These are phyloP conservation scores for Adiantum capillusveneris DNA, from an alignment of 75 land plant species.

Conservation along the genomic window DNA sequence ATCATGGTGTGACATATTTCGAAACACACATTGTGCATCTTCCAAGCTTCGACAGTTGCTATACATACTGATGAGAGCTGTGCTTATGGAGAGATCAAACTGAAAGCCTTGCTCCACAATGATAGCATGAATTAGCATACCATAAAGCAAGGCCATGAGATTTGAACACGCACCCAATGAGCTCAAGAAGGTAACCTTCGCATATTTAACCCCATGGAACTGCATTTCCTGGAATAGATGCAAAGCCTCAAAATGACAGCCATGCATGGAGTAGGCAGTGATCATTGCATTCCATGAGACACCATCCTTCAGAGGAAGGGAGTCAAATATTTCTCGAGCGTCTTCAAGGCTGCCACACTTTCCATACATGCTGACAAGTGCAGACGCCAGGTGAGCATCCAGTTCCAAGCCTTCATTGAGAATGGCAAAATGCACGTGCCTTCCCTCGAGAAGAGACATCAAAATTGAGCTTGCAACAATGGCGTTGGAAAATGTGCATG, in stretches of 20 bases:
- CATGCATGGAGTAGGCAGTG: conserved; percentile 12
- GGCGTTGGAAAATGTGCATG: conserved; percentile 23
- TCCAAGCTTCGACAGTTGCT: conserved; percentile 10
- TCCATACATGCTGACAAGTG: conserved; percentile 15
- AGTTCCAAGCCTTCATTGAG: too few species aligned
- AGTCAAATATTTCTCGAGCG: conserved; percentile 13
- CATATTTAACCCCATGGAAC: conserved; percentile 10
- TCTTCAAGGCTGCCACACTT: conserved; percentile 11
- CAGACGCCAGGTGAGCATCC: conserved; percentile 5
- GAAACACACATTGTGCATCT: conserved; percentile 8
- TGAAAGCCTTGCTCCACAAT: conserved; percentile 20
- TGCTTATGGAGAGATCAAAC: conserved; percentile 12
- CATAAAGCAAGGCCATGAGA: conserved; percentile 4
- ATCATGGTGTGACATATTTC: conserved; percentile 3
- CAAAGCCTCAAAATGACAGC: conserved; percentile 11
- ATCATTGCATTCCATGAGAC: conserved; percentile 27
- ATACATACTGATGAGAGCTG: conserved; percentile 22
- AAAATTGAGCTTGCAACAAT: conserved; percentile 19
- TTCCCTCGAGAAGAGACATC: conserved; percentile 3
- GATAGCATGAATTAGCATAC: conserved; percentile 21
- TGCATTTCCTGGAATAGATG: conserved; percentile 8
- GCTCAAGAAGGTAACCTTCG: conserved; percentile 8
- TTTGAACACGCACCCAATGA: conserved; percentile 13
- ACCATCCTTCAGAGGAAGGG: conserved; percentile 8
- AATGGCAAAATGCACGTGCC: too few species aligned